Base-by-base conservation (phyloP, 345 rosid species). In the Syzygium jambos region DNA sequence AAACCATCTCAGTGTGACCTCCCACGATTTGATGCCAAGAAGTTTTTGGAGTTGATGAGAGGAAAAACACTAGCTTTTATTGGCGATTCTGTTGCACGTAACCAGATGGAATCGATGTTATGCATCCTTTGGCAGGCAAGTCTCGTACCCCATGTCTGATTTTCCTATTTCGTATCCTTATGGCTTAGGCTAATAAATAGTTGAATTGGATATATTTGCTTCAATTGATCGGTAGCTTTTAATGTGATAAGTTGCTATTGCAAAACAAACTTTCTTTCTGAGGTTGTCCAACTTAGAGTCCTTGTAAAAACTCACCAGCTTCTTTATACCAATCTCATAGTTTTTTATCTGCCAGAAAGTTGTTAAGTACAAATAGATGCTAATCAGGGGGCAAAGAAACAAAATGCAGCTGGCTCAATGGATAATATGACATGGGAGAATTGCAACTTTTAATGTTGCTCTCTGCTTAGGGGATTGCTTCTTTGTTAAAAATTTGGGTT, bases 61-160 rank as follows among this genome's bases (percentile, higher is more conserved):
- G 97, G 97, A 65, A 98, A 98, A 91, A 96, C 98, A 38, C 86
- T 98, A 51, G 99, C 98, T 89, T 98, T 96, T 85, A 91, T 98
- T 85, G 99, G 99, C 13, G 99, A 98, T 85, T 96, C 98, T 52
- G 98, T 98, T 86, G 99, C 99, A 90, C 98, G 98, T 86, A 98
- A 98, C 88, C 99, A 98, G 91, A 96, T 96, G 99, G 99, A 98
- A 87, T 96, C 99, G 30, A 91, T 98, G 95, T 16, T 98, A 90
- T 98, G 99, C 91, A 96, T 98, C 94, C 98, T 98, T 68, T 98
- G 99, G 99, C 99, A 96, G 99, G 99, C 92, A 92, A 94, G 95
- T 93, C 53, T 91, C 83, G n/a, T 46, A 7, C 54, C 61, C 22
- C 61, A 49, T 80, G 57, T 41, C 43, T 57, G 22, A 51, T 17